Evolutionary conservation across 768 basidiomycete species (phyloP), one percentile per base, ranked within the genome.

Genomic region (Pulveroboletus sp.): DNA sequence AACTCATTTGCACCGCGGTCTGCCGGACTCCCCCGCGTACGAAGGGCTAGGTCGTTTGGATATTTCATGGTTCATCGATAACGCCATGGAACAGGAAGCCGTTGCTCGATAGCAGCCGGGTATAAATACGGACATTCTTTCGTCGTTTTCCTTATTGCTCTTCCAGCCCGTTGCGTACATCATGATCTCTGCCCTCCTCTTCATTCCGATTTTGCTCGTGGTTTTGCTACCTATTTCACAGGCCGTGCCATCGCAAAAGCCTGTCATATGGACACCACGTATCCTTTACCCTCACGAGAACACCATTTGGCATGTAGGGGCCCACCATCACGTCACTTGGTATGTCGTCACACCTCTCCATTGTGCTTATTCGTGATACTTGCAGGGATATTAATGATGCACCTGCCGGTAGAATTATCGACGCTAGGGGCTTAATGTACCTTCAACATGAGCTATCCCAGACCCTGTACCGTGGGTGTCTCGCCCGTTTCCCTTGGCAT

Each of bases 321-420:
- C 30, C 2, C 6, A 27, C 17, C 49, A 63, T 39, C 63, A 63
- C 20, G 57, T 71, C 34, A 61, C 47, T 30, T 72, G 69, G 71
- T 68, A 51, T 39, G 67, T 58, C 7, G 4, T 23, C 14, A 9
- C 17, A 4, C 38, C 32, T 23, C n/a, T 9, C 23, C 34, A 7
- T 14, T 4, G 16, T 44, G n/a, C 29, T 24, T 24, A 38, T 32
- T 34, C 12, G 43, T 30, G 26, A 45, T 23, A 42, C 45, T 17
- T 2, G 12, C 45, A 73, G 73, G 73, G 58, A 73, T 49, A 57
- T 42, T 29, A 54, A 55, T 2, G 41, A 52, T 39, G 43, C 60
- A 17, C 69, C 71, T 11, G 14, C 23, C 1, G 13, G 61, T n/a
- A n/a, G n/a, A 0, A 68, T 75, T 53, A 74, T 71, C 31, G 68